These are phyloP conservation scores for Epichloe scottii DNA, from an alignment of 2,329 filamentous ascomycete genomes.

Conservation along the genomic window DNA sequence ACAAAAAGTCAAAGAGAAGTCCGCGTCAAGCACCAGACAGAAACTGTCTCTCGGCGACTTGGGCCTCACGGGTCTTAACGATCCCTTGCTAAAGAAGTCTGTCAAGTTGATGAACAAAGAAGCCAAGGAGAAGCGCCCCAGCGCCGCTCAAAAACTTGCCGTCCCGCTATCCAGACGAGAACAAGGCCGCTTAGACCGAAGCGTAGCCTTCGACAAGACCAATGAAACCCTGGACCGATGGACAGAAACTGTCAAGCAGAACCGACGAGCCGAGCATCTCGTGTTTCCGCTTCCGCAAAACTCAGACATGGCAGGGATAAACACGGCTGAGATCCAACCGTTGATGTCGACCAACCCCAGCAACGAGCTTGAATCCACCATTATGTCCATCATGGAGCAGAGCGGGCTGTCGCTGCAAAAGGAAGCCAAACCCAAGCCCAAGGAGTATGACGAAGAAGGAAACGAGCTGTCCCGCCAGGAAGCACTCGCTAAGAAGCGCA, in stretches of 20 bases:
- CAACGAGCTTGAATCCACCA: conserved; percentile 74
- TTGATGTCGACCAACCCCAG: conserved; percentile 50
- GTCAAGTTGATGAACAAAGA: conserved; percentile 62
- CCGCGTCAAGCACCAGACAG: conserved; percentile 36
- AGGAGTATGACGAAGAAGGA: conserved; percentile 55
- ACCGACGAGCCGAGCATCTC: conserved; percentile 81
- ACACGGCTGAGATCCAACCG: conserved; percentile 52
- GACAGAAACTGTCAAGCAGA: conserved; percentile 91
- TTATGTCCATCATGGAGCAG: conserved; percentile 80
- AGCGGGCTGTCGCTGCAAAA: conserved; percentile 56
- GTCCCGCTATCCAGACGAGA: conserved; percentile 76
- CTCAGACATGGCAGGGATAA: conserved; percentile 45
- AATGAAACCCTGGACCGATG: conserved; percentile 84
- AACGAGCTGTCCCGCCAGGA: conserved; percentile 62
- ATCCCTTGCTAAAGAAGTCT: conserved; percentile 65
- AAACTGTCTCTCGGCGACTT: conserved; percentile 69
- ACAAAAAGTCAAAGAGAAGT: conserved; percentile 36
- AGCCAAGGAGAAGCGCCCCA: conserved; percentile 34
- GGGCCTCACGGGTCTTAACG: conserved; percentile 55
- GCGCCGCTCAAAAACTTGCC: conserved; percentile 54
- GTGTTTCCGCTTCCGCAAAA: conserved; percentile 74
- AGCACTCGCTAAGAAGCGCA: conserved; percentile 60
- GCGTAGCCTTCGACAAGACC: conserved; percentile 76
- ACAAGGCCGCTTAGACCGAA: conserved; percentile 72
- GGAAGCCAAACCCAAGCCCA: conserved; percentile 36